Conservation (phyloP, 495 filamentous ascomycete species). For the Tuber borchii region DNA sequence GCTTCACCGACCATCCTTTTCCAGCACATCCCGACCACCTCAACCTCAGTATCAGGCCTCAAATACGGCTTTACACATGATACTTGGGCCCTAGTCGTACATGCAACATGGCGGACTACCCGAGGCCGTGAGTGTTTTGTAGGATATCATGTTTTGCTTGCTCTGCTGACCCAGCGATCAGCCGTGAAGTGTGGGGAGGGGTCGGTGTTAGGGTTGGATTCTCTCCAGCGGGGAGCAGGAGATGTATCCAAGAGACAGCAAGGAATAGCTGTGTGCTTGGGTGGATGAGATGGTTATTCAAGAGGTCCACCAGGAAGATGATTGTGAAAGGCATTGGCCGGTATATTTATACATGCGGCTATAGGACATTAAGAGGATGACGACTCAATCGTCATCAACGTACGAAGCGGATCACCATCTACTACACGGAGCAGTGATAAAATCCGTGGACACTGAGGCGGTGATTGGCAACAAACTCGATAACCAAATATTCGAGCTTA, state of each 20-base stretch:
- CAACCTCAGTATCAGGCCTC: neutral
- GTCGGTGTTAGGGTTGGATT: neutral
- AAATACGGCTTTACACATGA: neutral
- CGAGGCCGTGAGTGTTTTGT: neutral
- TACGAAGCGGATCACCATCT: neutral
- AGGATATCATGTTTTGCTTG: neutral
- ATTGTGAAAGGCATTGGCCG: neutral
- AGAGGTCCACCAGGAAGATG: neutral
- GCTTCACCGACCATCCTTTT: neutral
- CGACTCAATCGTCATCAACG: neutral
- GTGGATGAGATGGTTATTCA: neutral
- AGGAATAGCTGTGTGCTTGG: neutral
- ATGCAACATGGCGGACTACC: neutral
- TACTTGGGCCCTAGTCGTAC: neutral
- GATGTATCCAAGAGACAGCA: neutral
- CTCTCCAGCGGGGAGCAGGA: neutral
- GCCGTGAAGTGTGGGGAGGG: neutral
- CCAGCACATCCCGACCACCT: neutral
- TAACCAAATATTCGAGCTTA: too few relatives aligned
- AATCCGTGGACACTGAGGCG: too few relatives aligned
- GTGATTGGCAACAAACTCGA: too few relatives aligned
- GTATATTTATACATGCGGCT: neutral
- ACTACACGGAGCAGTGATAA: too few relatives aligned
- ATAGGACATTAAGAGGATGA: neutral
- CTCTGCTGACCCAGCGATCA: neutral